Conservation (phyloP, 495 filamentous ascomycete species). For the Lepraria neglecta region DNA sequence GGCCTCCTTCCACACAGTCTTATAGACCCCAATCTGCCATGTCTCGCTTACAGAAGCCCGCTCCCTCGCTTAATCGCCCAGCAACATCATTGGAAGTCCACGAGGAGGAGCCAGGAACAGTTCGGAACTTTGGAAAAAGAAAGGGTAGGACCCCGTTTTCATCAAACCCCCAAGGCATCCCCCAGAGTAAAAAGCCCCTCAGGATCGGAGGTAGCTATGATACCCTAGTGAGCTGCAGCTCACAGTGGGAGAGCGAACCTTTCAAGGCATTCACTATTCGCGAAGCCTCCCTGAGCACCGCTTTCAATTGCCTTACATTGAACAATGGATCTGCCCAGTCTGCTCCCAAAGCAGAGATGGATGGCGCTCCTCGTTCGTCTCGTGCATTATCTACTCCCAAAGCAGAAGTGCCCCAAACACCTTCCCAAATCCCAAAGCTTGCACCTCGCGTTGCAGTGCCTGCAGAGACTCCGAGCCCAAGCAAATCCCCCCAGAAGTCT, state of each 20-base stretch:
- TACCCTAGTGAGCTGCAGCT: neutral
- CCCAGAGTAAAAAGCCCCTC: slow-evolving; percentile 16
- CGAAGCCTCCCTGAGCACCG: slow-evolving; percentile 33
- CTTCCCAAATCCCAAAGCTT: slow-evolving; percentile 35
- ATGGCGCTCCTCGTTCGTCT: slow-evolving; percentile 31
- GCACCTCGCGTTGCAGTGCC: slow-evolving; percentile 27
- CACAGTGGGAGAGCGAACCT: neutral
- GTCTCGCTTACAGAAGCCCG: slow-evolving; percentile 35
- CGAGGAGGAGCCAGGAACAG: slow-evolving; percentile 38
- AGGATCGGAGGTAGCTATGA: slow-evolving; percentile 24
- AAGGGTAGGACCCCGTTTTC: slow-evolving; percentile 60
- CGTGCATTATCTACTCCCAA: slow-evolving; percentile 27
- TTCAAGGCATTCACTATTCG: slow-evolving; percentile 24
- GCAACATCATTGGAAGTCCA: slow-evolving; percentile 56
- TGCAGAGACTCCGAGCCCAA: slow-evolving; percentile 29
- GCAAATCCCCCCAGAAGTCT: slow-evolving; percentile 36
- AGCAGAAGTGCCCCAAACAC: slow-evolving; percentile 32
- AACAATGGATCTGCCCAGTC: slow-evolving; percentile 18
- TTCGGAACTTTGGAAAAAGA: slow-evolving; percentile 46
- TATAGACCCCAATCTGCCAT: slow-evolving; percentile 46
- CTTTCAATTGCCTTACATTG: slow-evolving; percentile 33
- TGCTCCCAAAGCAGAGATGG: slow-evolving; percentile 28
- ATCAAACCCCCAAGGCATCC: slow-evolving; percentile 28
- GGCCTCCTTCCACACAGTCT: slow-evolving; percentile 42
- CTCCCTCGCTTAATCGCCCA: slow-evolving; percentile 47